Percentiles rank a stretch among this genome's conserved stretches.
These are phyloP conservation scores for Micromonas commoda DNA, from an alignment of 139 green algal genomes.

Conservation along the genomic window DNA sequence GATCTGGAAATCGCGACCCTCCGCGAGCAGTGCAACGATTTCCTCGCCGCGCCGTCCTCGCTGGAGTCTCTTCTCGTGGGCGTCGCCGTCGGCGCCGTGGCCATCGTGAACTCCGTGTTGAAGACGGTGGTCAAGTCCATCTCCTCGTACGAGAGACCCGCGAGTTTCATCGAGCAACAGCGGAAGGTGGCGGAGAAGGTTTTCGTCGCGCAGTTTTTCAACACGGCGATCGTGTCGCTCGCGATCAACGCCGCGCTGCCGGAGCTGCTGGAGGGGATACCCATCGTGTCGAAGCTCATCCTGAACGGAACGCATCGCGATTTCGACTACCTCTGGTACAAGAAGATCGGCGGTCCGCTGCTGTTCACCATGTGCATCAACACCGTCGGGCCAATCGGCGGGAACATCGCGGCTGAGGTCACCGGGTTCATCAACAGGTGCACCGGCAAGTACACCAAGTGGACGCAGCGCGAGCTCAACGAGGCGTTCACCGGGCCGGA, in stretches of 20 bases:
- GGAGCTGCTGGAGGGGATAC: neutral
- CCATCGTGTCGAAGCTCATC: neutral
- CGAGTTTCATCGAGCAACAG: neutral
- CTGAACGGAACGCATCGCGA: neutral
- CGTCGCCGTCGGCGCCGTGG: neutral
- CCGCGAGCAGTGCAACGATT: neutral
- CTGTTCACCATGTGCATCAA: neutral
- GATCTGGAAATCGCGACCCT: neutral
- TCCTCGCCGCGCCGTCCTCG: neutral
- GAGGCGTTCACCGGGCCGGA: conserved; percentile 15
- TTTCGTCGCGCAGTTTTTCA: conserved; percentile 7
- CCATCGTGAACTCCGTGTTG: neutral
- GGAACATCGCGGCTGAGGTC: neutral
- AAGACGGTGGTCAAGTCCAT: neutral
- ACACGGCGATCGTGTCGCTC: conserved; percentile 18
- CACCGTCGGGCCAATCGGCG: neutral
- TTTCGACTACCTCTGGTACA: conserved; percentile 11
- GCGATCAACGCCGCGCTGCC: neutral
- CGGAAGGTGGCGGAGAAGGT: neutral
- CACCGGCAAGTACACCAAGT: neutral
- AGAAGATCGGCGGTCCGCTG: neutral
- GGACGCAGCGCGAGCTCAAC: conserved; percentile 23
- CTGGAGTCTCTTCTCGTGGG: neutral
- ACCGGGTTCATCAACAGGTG: neutral
- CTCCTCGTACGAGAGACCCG: neutral